A percentile compares a stretch with the other conserved stretches of the same genome.
Conservation (phyloP, 2,329 filamentous ascomycete genomes). For the Aaosphaeria arxii region DNA sequence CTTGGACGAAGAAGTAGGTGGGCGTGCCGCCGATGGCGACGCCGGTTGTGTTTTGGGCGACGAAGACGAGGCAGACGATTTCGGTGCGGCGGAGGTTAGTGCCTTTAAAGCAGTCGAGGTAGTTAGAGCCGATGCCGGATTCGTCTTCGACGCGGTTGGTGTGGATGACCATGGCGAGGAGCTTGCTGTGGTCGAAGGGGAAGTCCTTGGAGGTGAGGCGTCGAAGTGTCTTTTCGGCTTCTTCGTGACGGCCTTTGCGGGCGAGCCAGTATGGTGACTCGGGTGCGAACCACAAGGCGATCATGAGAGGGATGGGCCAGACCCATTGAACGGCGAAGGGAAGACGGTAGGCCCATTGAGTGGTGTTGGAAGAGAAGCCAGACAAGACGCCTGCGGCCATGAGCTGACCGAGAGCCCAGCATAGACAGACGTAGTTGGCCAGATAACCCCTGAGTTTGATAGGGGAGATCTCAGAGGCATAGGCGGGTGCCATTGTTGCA, state of each 20-base stretch:
- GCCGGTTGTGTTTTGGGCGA: slow-evolving; percentile 60
- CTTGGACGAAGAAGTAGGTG: slow-evolving; percentile 62
- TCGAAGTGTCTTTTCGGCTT: slow-evolving; percentile 47
- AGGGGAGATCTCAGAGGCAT: slow-evolving; percentile 61
- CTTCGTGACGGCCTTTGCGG: slow-evolving; percentile 40
- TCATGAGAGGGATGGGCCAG: slow-evolving; percentile 43
- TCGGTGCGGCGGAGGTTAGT: slow-evolving; percentile 54
- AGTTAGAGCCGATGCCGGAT: slow-evolving; percentile 6
- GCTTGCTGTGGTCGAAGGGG: slow-evolving; percentile 19
- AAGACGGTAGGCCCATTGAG: slow-evolving; percentile 3
- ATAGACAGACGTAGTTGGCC: slow-evolving; percentile 64
- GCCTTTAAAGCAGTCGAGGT: slow-evolving; percentile 54
- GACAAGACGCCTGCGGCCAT: slow-evolving; percentile 59
- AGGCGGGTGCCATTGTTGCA: slow-evolving; percentile 63
- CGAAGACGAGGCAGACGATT: slow-evolving; percentile 57
- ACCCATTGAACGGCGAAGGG: slow-evolving; percentile 43
- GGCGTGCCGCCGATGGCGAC: slow-evolving; percentile 63
- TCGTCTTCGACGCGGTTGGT: background rate
- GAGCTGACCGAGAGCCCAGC: slow-evolving; percentile 62
- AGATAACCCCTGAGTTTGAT: slow-evolving; percentile 56
- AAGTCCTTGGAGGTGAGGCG: slow-evolving; percentile 35
- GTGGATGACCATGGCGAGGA: background rate
- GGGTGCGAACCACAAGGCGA: slow-evolving; percentile 46
- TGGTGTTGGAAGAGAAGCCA: slow-evolving; percentile 46
- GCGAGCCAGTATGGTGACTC: slow-evolving; percentile 54